Base-by-base conservation (phyloP, 345 rosid species). In the Aurinia saxatilis region DNA sequence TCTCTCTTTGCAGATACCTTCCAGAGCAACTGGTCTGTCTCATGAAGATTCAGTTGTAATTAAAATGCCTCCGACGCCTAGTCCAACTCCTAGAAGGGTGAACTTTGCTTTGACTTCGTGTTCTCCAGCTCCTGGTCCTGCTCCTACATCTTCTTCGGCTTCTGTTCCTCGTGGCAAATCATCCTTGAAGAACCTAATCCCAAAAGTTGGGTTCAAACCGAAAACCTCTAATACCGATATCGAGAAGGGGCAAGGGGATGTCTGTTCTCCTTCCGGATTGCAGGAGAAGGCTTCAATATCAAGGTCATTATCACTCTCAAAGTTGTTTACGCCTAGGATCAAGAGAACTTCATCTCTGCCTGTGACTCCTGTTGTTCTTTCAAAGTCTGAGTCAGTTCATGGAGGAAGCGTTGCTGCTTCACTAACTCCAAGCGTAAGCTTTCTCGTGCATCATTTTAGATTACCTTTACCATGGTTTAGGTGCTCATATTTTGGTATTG, bases 341-440 rank as follows among this genome's bases (percentile, higher is more conserved):
- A 83, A 79, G 56, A 78, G 95, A 75, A 79, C 95, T 25, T 87
- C 95, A 5, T 92, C 98, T 3, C 75, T 92, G 7, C 98, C 98
- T 39, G 82, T 81, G 47, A 79, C 87, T 66, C 67, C 81, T 7
- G 41, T 78, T 48, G 57, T 49, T 29, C 69, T 63, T 46, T 75
- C 80, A 23, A 81, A 70, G 63, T 66, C 77, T 2, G 93, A 82
- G 54, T 73, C 87, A 23, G 34, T 67, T 52, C 60, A 72, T 1
- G 75, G 71, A 37, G 95, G 79, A 67, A 72, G 67, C 77, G 23
- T 48, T 31, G 62, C 66, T 56, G 67, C 82, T 68, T 59, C 78
- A 17, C 73, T 62, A 35, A 77, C 72, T 67, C 75, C 83, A 70
- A 79, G 36, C 35, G 96, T 84, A 79, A 78, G 95, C 74, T 60